Evolutionary conservation across 345 rosid genomes (phyloP), one percentile per base, ranked within the genome.

Genomic region (Salix suchowensis): DNA sequence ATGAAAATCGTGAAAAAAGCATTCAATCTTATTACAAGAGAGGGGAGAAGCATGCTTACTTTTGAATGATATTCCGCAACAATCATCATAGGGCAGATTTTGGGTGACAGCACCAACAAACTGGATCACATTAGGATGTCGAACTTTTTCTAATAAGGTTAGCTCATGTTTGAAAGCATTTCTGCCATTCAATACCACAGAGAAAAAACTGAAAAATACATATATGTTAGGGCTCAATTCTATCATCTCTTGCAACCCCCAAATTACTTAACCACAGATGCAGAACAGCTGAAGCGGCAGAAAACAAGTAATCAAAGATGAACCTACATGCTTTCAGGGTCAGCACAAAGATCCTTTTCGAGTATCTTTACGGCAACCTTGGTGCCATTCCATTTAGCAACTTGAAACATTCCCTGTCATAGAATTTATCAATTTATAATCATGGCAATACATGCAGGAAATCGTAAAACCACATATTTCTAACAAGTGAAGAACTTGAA

Each of bases 71-170:
- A 83, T 87, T 96, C 99, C 66, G 83, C 81, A 76, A 93, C 94
- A 81, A 96, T 93, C 99, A 96, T 96, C 99, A 96, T 91, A n/a
- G 0, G 99, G 99, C 73, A 89, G 68, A 74, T 96, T 93, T 82
- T 96, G 99, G 67, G 99, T 96, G 50, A 96, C 99, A 65, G 98
- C 98, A 84, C 99, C 99, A 76, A 96, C 98, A 85, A 96, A 96
- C 75, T 96, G 99, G 81, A 96, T 90, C 71, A 96, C 89, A 85
- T 96, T 96, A 30, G 99, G 99, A 90, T 96, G 99, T 68, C 99
- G 85, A 64, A 89, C 98, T 82, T 88, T 93, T 78, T 93, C 98
- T 74, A 96, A 80, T 74, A 91, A 73, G 62, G 95, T 91, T 32
- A 96, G 87, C 87, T 96, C 99, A 71, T 89, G 74, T 72, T 87